Percentiles rank a stretch among this genome's conserved stretches.
Conservation (phyloP, 1,284 basidiomycete species). For the Marasmius oreades region DNA sequence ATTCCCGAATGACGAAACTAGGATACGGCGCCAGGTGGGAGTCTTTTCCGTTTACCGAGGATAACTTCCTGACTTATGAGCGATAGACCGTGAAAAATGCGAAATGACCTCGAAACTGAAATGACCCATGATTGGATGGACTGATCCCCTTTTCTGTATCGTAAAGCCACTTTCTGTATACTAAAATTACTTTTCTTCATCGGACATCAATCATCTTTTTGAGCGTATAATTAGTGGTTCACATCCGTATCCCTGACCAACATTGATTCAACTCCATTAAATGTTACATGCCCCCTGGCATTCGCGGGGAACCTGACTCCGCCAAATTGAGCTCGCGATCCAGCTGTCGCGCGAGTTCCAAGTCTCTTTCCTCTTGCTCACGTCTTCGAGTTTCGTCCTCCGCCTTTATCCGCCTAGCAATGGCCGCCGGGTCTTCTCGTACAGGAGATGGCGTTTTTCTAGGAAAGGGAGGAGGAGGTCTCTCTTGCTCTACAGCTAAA, state of each 20-base stretch:
- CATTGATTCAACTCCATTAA: no score
- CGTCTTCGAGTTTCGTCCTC: slow-evolving; percentile 30
- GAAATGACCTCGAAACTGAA: no score
- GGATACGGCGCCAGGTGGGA: background rate
- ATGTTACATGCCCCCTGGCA: slow-evolving; percentile 6
- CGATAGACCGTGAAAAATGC: no score
- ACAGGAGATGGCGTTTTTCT: slow-evolving; percentile 2
- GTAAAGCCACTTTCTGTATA: no score
- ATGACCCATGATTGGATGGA: no score
- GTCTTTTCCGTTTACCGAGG: no score
- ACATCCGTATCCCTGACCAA: no score
- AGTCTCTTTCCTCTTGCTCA: slow-evolving; percentile 27
- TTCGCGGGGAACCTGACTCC: background rate
- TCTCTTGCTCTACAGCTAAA: background rate
- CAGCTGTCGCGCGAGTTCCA: slow-evolving; percentile 30
- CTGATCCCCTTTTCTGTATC: no score
- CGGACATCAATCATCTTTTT: no score
- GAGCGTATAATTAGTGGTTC: no score
- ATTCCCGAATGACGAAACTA: slow-evolving; percentile 16
- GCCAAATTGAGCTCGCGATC: slow-evolving; percentile 42
- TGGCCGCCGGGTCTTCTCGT: background rate
- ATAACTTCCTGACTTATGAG: no score
- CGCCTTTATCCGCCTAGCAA: slow-evolving; percentile 19
- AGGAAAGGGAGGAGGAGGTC: background rate
- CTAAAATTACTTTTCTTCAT: no score